Evolutionary conservation across 2,329 filamentous ascomycete genomes (phyloP), one percentile per base, ranked within the genome.

Genomic region (Fusarium sp.): DNA sequence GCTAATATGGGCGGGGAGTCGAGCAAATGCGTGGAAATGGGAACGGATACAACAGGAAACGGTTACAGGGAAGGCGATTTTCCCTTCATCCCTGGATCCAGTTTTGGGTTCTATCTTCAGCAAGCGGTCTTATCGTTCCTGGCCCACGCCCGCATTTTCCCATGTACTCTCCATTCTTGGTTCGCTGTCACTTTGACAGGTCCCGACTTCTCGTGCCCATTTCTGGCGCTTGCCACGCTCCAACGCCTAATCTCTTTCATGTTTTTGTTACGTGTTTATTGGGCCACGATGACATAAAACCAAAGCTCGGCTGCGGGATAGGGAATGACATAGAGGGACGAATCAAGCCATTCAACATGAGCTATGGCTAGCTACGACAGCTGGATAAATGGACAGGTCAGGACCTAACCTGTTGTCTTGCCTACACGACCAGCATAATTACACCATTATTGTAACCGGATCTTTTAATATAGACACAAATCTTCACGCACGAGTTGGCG

Each of bases 301-400:
- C 62, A 69, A 65, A 74, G 69, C 70, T 74, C 72, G 74, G 74
- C 63, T 65, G 45, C 59, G 59, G 44, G 45, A 67, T 58, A 54
- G 53, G 59, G 70, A 75, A 74, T 70, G 74, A 70, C 73, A 70
- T 67, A 58, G 55, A 60, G 49, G 57, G 56, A 34, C 18, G 34
- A 37, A 37, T 59, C 62, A 69, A 74, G 72, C 64, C 75, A 78
- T 78, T 79, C 75, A 77, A 79, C 77, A 78, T 79, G 77, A 76
- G 76, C 77, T 77, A 76, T 59, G 67, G 65, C 60, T 62, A 69
- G 59, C 65, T 68, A 69, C 65, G 61, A 53, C 58, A 45, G 45
- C 45, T 45, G 49, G 46, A 58, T 49, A 57, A 56, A 43, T 49
- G 46, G 55, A 37, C 45, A 72, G 50, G 50, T 44, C 45, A 58